Evolutionary conservation across 352 stramenopile genomes (phyloP), one percentile per base, ranked within the genome.

Genomic region (Saprolegnia diclina): DNA sequence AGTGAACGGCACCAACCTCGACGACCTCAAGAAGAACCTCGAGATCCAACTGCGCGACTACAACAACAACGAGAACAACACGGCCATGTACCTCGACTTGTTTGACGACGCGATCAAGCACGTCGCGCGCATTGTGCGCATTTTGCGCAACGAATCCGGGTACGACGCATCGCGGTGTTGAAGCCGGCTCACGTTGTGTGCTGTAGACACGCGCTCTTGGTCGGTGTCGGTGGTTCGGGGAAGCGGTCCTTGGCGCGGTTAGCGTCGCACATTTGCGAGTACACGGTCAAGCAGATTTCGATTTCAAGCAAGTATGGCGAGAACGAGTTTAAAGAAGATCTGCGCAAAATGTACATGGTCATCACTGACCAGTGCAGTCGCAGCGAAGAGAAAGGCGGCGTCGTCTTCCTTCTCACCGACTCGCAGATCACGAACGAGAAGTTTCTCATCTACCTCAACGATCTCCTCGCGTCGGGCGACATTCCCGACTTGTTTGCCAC

Each of bases 41-140:
- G 81, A 97, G 56, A 77, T 88, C 1, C 90, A 97, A 40, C 74
- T 99, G 14, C 75, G 86, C 5, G 90, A 98, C 18, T 98, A 98
- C 86, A 99, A 95, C 74, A 91, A 92, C 71, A 94, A 98, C 75
- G 91, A 99, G 72, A 96, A 88, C 73, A 98, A 98, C 73, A 90
- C 94, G 16, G 91, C 89, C 24, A 98, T 99, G 93, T 90, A 98
- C 71, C 73, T 99, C 11, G 93, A 98, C 64, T 77, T 99, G 0
- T 99, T 99, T 75, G 94, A 98, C 56, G 95, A 99, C 72, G 96
- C 94, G 10, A 95, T 99, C 56, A 97, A 97, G 72, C 96, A 99
- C 70, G 88, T 98, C 21, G 91, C 91, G 48, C 83, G 95, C 2
- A 98, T 99, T 64, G 86, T 97, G 29, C 90, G 96, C 48, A 98